Conservation (phyloP, 106 monocot genomes). For the Posidonia australis region DNA sequence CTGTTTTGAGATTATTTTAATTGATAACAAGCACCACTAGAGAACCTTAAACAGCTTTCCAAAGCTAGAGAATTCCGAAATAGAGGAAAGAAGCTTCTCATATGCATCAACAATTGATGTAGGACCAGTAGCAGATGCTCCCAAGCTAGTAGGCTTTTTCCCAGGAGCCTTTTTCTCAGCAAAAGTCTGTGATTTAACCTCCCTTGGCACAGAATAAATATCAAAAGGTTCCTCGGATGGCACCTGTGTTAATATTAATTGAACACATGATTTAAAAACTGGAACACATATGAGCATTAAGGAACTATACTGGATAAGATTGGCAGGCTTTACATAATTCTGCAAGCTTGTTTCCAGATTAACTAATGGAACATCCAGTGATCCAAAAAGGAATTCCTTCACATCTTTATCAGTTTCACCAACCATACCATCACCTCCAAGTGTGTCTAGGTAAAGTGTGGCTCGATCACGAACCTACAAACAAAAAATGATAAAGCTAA, state of each 20-base stretch:
- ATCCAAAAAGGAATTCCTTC: conserved; percentile 88
- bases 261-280: too few relatives aligned
- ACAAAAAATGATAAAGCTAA: too few relatives aligned
- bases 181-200: conserved; percentile 78
- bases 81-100: conserved; percentile 74
- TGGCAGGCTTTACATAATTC: conserved; percentile 64
- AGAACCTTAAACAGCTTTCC: conserved; percentile 84
- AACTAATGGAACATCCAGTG: conserved; percentile 71
- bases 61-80: conserved; percentile 73
- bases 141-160: conserved; percentile 62
- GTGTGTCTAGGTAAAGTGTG: conserved; percentile 82
- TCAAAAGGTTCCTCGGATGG: conserved; percentile 73
- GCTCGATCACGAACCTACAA: conserved; percentile 89
- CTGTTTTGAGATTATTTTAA: background rate
- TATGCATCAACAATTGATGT: conserved; percentile 63
- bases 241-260: conserved; percentile 26
- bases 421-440: conserved; percentile 53
- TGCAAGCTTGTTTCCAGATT: conserved; percentile 79
- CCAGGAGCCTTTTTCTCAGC: conserved; percentile 77
- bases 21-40: background rate
- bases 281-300: background rate
- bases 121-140: conserved; percentile 38
- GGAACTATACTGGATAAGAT: too few relatives aligned
- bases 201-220: conserved; percentile 60
- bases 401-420: conserved; percentile 50